Evolutionary conservation across 2,329 filamentous ascomycete genomes (phyloP).

Genomic region (Amylocarpus encephaloides): DNA sequence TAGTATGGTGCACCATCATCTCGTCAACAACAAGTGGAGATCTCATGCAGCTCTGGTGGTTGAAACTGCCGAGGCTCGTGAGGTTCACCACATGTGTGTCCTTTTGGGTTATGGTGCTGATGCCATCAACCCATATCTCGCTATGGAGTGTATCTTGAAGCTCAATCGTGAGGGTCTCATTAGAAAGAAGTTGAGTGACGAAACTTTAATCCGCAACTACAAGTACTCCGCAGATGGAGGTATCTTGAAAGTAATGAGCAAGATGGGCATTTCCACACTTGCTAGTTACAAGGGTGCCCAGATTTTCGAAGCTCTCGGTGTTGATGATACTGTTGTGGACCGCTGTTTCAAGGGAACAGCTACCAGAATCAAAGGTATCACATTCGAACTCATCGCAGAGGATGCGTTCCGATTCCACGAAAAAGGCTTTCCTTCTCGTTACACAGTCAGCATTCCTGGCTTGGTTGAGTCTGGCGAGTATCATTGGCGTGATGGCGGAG

Average conservation of each 20-base stretch:
- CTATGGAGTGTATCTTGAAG: constrained; percentile 95
- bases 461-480: constrained; percentile 93
- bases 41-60: constrained; percentile 80
- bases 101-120: constrained; percentile 92
- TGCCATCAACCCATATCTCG: constrained; percentile 88
- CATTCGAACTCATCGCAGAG: constrained; percentile 87
- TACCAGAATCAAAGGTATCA: constrained; percentile 88
- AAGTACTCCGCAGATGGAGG: constrained; percentile 94
- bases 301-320: constrained; percentile 92
- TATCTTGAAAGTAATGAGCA: constrained; percentile 98
- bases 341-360: constrained; percentile 93
- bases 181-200: constrained; percentile 77
- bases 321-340: constrained; percentile 87
- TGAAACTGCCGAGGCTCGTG: constrained; percentile 90
- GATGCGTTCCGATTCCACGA: constrained; percentile 94
- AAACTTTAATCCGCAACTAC: constrained; percentile 88
- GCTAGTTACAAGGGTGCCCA: constrained; percentile 97
- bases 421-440: constrained; percentile 77
- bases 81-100: constrained; percentile 99
- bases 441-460: constrained; percentile 69
- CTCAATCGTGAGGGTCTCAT: constrained; percentile 90
- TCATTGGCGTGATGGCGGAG: constrained; percentile 95
- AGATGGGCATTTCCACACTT: constrained; percentile 97
- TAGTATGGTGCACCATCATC: constrained; percentile 89
- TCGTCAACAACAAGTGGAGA: constrained; percentile 93